A percentile compares a stretch with the other conserved stretches of the same genome.
phyloP scores from a whole-genome alignment of 305 asterid genomes.

The Fraxinus greggii region DNA sequence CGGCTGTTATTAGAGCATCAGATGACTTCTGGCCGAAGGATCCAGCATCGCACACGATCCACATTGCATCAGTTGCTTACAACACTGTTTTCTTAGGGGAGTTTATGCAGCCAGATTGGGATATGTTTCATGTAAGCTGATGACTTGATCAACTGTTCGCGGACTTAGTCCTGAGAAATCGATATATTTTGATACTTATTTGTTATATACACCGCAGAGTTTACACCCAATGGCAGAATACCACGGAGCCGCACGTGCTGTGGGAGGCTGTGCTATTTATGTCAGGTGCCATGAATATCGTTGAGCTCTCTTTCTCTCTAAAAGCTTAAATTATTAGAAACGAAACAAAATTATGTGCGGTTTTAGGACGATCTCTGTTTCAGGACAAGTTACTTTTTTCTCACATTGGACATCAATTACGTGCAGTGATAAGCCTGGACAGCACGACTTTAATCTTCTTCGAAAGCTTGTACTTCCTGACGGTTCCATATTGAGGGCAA shows the following conservation, averaged over 20 bases:
- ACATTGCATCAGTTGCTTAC: conserved; percentile 94
- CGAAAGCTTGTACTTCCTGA: conserved; percentile 88
- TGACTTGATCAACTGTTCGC: background rate
- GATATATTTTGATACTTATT: background rate
- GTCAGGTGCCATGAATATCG: conserved; percentile 51
- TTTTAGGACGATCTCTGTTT: background rate
- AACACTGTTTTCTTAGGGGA: conserved; percentile 85
- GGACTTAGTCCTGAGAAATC: background rate
- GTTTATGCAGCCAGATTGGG: conserved; percentile 99
- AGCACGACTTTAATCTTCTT: conserved; percentile 75
- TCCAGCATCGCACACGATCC: conserved; percentile 93
- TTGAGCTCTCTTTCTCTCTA: background rate
- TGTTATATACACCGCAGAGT: conserved; percentile 44
- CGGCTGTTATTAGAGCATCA: conserved; percentile 82
- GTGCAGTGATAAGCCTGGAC: conserved; percentile 90
- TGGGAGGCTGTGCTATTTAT: conserved; percentile 89
- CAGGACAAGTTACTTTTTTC: background rate
- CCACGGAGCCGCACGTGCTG: conserved; percentile 90
- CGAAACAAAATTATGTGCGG: background rate
- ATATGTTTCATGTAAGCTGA: conserved; percentile 86
- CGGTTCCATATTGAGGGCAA: conserved; percentile 82
- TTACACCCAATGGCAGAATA: conserved; percentile 94
- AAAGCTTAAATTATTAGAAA: background rate
- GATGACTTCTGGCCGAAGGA: conserved; percentile 91
- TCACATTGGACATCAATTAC: conserved; percentile 7